Evolutionary conservation across 305 asterid genomes (phyloP).

Genomic region (Fraxinus nigra): DNA sequence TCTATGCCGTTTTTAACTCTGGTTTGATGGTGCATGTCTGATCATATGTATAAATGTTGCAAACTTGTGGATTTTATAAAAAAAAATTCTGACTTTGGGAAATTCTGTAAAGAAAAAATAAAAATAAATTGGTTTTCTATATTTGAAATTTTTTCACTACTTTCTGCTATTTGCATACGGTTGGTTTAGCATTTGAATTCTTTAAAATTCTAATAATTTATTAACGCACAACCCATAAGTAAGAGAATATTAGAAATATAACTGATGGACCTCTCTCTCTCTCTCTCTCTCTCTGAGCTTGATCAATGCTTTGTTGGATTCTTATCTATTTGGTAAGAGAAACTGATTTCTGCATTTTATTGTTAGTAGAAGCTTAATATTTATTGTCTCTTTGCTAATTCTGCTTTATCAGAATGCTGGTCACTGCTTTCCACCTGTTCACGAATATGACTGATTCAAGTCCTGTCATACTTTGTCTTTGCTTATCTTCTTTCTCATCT

Average conservation of each 20-base stretch:
- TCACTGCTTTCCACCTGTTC: background rate
- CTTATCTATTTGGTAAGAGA: background rate
- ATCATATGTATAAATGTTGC: constrained; percentile 3
- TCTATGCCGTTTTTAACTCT: background rate
- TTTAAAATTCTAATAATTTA: background rate
- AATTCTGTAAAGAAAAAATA: background rate
- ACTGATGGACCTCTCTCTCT: background rate
- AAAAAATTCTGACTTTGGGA: background rate
- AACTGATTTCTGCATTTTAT: background rate
- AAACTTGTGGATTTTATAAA: constrained; percentile 4
- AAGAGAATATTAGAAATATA: background rate
- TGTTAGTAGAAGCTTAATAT: background rate
- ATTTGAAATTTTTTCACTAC: background rate
- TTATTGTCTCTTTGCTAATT: background rate
- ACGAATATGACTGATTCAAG: background rate
- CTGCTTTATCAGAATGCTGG: background rate
- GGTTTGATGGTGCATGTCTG: constrained; percentile 16
- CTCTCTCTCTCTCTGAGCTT: background rate
- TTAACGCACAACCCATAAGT: background rate
- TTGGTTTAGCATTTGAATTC: background rate
- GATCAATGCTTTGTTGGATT: background rate
- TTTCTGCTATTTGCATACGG: constrained; percentile 4
- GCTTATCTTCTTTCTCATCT: background rate
- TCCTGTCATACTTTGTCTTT: background rate
- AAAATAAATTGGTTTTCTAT: background rate